Base-by-base conservation (phyloP, 257 asterid species). In the Solanum stenotomum region DNA sequence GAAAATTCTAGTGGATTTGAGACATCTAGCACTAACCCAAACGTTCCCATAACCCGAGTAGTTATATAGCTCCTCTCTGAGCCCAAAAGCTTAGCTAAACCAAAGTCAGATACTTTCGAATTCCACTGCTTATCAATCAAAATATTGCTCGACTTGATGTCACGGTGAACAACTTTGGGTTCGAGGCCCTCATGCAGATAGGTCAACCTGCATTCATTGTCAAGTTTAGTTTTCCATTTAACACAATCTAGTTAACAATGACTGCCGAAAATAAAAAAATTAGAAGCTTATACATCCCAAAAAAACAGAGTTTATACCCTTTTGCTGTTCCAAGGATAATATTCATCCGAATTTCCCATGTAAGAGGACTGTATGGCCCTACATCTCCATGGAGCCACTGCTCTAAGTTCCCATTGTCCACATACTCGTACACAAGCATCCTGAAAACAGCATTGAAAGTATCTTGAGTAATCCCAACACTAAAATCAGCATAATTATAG, bases 361-460 rank as follows among this genome's bases (percentile, higher is more conserved):
- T 90, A 79, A 90, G 92, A 86, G 88, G 90, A 15, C 88, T 87
- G 83, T 75, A 77, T 56, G 87, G 87, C 33, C 90, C 86, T 78
- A 88, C 86, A 59, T 89, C 89, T 40, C 92, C 92, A 75, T 90
- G 92, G n/a, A 90, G 90, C 92, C 92, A 90, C 49, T 90, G 90
- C 75, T 90, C 92, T 52, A 90, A 83, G 33, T 88, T 90, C 49
- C 92, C 90, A 56, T 90, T 90, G 87, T 90, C 84, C 61, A 90
- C 92, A 75, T 90, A 90, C 89, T 90, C 92, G 9, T 90, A 90
- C 18, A 90, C 92, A 86, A 90, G 90, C 92, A 90, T 90, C 88
- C 92, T 90, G 86, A 82, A 86, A 81, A 22, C 3, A 38, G 71
- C 49, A 86, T 56, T 52, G 27, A 52, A n/a, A 31, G 10, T 4